phyloP scores from a whole-genome alignment of 2,329 filamentous ascomycete genomes.

The Ramularia endophylla region DNA sequence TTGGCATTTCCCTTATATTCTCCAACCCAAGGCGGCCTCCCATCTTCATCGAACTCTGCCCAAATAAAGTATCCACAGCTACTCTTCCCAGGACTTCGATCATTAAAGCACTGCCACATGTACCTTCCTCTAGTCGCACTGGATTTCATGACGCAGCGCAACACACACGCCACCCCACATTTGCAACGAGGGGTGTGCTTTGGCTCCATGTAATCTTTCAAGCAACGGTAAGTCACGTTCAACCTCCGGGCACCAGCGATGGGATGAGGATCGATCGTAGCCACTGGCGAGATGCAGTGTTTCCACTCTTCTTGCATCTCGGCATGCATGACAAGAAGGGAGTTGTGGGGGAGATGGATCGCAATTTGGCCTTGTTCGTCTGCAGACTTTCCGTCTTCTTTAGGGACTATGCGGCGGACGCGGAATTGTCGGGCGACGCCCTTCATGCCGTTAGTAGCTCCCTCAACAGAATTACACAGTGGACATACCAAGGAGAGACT shows the following conservation, averaged over 20 bases:
- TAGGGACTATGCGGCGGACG: conserved; percentile 66
- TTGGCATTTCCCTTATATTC: conserved; percentile 30
- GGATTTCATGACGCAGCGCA: conserved; percentile 76
- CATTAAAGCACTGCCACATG: conserved; percentile 89
- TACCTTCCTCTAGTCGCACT: conserved; percentile 72
- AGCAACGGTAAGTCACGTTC: conserved; percentile 91
- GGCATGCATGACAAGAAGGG: conserved; percentile 89
- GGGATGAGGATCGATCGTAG: conserved; percentile 77
- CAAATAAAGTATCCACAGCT: conserved; percentile 74
- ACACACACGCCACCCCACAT: conserved; percentile 61
- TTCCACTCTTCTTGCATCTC: conserved; percentile 99
- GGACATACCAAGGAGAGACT: conserved; percentile 62
- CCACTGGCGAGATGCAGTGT: conserved; percentile 71
- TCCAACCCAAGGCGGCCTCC: conserved; percentile 61
- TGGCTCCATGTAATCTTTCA: conserved; percentile 71
- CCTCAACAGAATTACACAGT: no score
- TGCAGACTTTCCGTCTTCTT: conserved; percentile 35
- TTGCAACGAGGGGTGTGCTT: conserved; percentile 69
- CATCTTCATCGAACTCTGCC: conserved; percentile 82
- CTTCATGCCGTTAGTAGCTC: background rate
- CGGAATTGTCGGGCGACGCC: conserved; percentile 93
- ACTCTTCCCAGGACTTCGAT: conserved; percentile 60
- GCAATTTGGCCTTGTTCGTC: conserved; percentile 80
- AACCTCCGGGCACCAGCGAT: conserved; percentile 74
- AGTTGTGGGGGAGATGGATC: conserved; percentile 92